Percentiles rank a stretch among this genome's conserved stretches.
phyloP scores from a whole-genome alignment of 1,284 basidiomycete species.

The Neolentinus lepideus region DNA sequence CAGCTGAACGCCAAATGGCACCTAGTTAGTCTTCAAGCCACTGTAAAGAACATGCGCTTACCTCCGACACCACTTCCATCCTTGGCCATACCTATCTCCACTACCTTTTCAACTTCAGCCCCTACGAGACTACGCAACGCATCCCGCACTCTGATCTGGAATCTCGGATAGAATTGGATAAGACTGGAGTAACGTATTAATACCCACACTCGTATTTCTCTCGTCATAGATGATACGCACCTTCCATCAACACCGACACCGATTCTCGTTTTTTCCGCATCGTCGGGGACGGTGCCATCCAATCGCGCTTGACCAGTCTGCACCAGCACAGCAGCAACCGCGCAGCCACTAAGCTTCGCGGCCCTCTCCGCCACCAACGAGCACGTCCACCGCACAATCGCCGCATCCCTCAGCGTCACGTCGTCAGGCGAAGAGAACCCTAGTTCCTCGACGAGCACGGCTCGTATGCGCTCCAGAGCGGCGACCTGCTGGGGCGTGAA shows the following conservation, averaged over 20 bases:
- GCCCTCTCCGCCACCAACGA: slow-evolving; percentile 78
- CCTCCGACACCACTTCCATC: slow-evolving; percentile 97
- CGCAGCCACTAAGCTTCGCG: slow-evolving; percentile 78
- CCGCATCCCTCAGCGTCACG: slow-evolving; percentile 61
- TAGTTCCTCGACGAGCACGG: slow-evolving; percentile 58
- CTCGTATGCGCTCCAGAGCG: slow-evolving; percentile 42
- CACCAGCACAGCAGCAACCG: slow-evolving; percentile 79
- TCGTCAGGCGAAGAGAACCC: slow-evolving; percentile 32
- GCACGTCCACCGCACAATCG: slow-evolving; percentile 79
- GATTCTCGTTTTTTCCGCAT: slow-evolving; percentile 37
- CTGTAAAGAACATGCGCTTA: slow-evolving; percentile 30
- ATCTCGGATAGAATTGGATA: slow-evolving; percentile 87
- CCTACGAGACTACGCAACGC: slow-evolving; percentile 78
- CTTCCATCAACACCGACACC: slow-evolving; percentile 86
- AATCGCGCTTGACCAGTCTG: slow-evolving; percentile 66
- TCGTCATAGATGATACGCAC: slow-evolving; percentile 18
- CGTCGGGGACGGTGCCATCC: slow-evolving; percentile 25
- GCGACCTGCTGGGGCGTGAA: slow-evolving; percentile 18
- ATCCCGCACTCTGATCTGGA: slow-evolving; percentile 67
- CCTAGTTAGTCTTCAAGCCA: neutral
- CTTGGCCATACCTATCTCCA: slow-evolving; percentile 89
- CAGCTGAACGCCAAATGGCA: slow-evolving; percentile 38
- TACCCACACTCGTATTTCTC: too few relatives aligned
- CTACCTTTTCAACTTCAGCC: slow-evolving; percentile 66
- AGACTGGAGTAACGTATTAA: slow-evolving; percentile 48